A percentile compares a stretch with the other conserved stretches of the same genome.
Evolutionary conservation across 1,139 yeast genomes (phyloP).

Genomic region (Hyphopichia khmerensis): DNA sequence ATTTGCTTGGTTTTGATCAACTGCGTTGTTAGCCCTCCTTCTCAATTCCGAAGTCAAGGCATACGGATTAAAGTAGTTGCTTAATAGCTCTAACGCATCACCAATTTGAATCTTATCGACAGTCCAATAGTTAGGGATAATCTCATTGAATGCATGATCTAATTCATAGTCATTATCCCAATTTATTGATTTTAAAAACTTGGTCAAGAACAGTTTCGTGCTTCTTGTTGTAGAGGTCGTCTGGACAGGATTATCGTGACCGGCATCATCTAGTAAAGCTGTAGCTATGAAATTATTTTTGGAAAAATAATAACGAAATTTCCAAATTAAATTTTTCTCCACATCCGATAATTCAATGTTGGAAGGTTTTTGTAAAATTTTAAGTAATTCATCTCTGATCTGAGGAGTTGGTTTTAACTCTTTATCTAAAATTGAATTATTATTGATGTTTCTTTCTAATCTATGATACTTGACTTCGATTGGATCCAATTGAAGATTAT

Average conservation of each 20-base stretch:
- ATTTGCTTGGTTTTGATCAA: neutral
- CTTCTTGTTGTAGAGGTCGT: conserved; percentile 3
- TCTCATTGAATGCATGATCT: conserved; percentile 67
- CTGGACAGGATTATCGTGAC: conserved; percentile 7
- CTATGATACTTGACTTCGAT: conserved; percentile 85
- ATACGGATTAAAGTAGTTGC: conserved; percentile 61
- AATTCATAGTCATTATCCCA: conserved; percentile 86
- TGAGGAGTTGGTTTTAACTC: conserved; percentile 89
- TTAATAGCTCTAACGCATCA: conserved; percentile 85
- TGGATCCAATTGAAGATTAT: conserved; percentile 51
- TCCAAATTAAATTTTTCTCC: conserved; percentile 90
- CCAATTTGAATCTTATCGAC: conserved; percentile 81
- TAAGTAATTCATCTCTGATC: conserved; percentile 68
- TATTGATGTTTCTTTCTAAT: conserved; percentile 74
- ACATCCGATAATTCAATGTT: conserved; percentile 77
- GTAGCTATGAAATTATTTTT: conserved; percentile 45
- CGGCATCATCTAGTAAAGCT: conserved; percentile 13
- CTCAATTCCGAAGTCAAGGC: conserved; percentile 23
- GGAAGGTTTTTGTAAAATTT: conserved; percentile 74
- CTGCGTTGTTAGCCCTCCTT: conserved; percentile 2
- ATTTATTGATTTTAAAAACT: conserved; percentile 81
- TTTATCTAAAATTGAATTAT: conserved; percentile 72
- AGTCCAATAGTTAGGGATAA: conserved; percentile 45
- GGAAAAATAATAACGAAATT: conserved; percentile 81
- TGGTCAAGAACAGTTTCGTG: conserved; percentile 63